These are phyloP conservation scores for Naematelia encephala DNA, from an alignment of 768 basidiomycete genomes.

Conservation along the genomic window DNA sequence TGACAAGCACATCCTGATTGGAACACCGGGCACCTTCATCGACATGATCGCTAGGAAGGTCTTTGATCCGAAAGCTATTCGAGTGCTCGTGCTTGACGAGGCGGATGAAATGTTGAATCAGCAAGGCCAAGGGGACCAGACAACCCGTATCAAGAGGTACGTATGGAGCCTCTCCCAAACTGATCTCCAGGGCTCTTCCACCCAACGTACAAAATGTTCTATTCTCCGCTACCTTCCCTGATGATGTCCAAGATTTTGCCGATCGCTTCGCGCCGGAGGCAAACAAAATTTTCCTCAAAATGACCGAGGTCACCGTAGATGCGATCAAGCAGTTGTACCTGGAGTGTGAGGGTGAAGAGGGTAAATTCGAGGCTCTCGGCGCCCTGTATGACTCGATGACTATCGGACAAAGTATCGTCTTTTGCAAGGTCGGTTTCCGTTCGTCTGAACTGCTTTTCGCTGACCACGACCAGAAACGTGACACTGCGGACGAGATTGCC, in stretches of 20 bases:
- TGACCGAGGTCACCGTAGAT: conserved; percentile 88
- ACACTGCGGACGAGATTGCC: conserved; percentile 88
- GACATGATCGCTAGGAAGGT: conserved; percentile 71
- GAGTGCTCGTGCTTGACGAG: conserved; percentile 94
- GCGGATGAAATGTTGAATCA: conserved; percentile 99
- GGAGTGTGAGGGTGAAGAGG: conserved; percentile 85
- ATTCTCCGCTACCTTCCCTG: conserved; percentile 97
- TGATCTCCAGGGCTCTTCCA: conserved; percentile 55
- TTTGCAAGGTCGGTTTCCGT: conserved; percentile 69
- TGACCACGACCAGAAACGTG: conserved; percentile 62
- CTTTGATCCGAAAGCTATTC: conserved; percentile 72
- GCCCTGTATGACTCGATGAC: conserved; percentile 84
- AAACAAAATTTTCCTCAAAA: conserved; percentile 93
- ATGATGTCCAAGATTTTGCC: conserved; percentile 87
- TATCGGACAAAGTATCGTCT: conserved; percentile 97
- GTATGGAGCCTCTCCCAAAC: conserved; percentile 10
- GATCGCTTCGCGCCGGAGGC: conserved; percentile 86
- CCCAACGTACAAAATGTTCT: conserved; percentile 71
- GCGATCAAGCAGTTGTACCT: conserved; percentile 97
- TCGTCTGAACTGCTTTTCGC: conserved; percentile 5
- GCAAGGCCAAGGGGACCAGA: conserved; percentile 84
- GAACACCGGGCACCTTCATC: conserved; percentile 91
- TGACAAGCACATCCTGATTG: conserved; percentile 87
- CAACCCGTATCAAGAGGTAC: conserved; percentile 87
- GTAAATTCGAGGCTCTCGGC: conserved; percentile 94